Evolutionary conservation across 495 filamentous ascomycete genomes (phyloP).

Genomic region (Staphylotrichum tortipilum): DNA sequence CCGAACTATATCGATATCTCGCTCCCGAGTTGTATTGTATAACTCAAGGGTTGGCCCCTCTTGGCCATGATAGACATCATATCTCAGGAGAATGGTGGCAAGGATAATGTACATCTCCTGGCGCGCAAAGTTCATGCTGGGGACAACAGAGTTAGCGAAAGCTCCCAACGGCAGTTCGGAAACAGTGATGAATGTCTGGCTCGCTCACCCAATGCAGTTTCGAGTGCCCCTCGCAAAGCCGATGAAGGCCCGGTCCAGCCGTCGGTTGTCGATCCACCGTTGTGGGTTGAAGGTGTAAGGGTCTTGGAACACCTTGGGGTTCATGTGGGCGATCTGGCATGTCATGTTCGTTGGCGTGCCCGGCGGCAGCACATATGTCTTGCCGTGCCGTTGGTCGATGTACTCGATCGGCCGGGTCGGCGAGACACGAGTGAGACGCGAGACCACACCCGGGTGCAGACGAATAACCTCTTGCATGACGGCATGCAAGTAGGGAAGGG

Average conservation of each 20-base stretch:
- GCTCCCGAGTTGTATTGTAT: constrained; percentile 5
- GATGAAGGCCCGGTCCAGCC: not conserved
- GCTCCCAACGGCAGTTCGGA: too few species aligned
- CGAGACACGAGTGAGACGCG: not conserved
- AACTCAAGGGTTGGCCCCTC: constrained; percentile 10
- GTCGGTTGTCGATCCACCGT: constrained; percentile 11
- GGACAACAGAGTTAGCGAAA: too few species aligned
- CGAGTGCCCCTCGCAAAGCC: constrained; percentile 5
- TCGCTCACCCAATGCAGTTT: constrained; percentile 6
- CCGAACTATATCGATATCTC: constrained; percentile 5
- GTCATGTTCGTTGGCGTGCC: constrained; percentile 3
- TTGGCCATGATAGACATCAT: constrained; percentile 7
- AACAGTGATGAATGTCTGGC: not conserved
- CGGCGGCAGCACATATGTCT: constrained; percentile 5
- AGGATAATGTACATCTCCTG: constrained; percentile 5
- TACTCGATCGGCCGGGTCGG: constrained; percentile 4
- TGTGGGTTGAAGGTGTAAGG: constrained; percentile 1
- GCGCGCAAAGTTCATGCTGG: constrained; percentile 6
- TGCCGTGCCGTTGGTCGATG: not conserved
- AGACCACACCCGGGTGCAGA: constrained; percentile 5
- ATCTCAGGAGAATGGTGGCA: constrained; percentile 2
- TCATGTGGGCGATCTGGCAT: not conserved
- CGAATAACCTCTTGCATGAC: constrained; percentile 10
- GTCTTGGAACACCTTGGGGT: constrained; percentile 1
- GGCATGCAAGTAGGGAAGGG: constrained; percentile 7